phyloP scores from a whole-genome alignment of 768 basidiomycete genomes.

The Pisolithus tinctorius region DNA sequence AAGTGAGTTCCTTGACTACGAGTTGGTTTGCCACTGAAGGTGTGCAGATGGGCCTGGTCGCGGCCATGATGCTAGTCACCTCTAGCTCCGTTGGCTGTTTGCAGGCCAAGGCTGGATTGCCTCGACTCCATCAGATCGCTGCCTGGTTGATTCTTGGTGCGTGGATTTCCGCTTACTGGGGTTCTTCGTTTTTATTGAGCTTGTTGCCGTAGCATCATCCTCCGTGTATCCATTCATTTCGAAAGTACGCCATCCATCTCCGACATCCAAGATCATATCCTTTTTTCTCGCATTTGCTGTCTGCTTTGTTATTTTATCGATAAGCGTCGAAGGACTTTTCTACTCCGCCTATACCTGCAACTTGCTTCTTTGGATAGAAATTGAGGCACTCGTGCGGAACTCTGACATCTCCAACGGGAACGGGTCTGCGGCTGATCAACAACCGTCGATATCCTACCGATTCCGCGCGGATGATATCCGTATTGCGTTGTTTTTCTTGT shows the following conservation, averaged over 20 bases:
- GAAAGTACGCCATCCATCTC: slow-evolving; percentile 28
- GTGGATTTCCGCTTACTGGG: slow-evolving; percentile 10
- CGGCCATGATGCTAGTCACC: slow-evolving; percentile 46
- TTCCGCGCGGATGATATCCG: slow-evolving; percentile 59
- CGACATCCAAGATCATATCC: slow-evolving; percentile 46
- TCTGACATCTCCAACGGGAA: neutral
- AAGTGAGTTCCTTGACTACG: slow-evolving; percentile 12
- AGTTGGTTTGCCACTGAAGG: neutral
- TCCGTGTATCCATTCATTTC: slow-evolving; percentile 46
- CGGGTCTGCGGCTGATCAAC: slow-evolving; percentile 1
- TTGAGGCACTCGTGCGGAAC: slow-evolving; percentile 39
- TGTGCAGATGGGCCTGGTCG: slow-evolving; percentile 38
- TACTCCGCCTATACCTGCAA: slow-evolving; percentile 62
- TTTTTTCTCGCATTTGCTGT: slow-evolving; percentile 69
- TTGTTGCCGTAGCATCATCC: slow-evolving; percentile 35
- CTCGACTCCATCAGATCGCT: slow-evolving; percentile 46
- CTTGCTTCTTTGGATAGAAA: slow-evolving; percentile 59
- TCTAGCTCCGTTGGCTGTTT: slow-evolving; percentile 51
- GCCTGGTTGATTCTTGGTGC: slow-evolving; percentile 66
- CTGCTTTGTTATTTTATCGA: slow-evolving; percentile 73
- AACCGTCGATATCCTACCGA: slow-evolving; percentile 23
- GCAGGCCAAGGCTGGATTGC: slow-evolving; percentile 61
- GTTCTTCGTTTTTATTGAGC: neutral
- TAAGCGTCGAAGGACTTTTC: slow-evolving; percentile 78
- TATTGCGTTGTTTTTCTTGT: slow-evolving; percentile 75